phyloP scores from a whole-genome alignment of 306 rosid genomes.

The Corylus avellana region DNA sequence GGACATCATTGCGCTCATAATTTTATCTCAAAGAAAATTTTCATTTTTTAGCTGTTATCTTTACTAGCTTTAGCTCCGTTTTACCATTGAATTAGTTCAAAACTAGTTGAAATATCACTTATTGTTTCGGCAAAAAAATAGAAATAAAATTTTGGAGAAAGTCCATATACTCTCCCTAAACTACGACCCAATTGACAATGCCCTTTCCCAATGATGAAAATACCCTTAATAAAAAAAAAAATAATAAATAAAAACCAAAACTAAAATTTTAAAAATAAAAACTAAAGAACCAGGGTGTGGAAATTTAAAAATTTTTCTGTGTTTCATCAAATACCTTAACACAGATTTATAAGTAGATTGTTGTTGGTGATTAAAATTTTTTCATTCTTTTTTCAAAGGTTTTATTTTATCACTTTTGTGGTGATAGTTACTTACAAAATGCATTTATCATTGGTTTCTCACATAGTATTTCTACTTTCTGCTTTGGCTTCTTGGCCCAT shows the following conservation, averaged over 20 bases:
- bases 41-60: constrained; percentile 22
- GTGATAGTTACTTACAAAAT: neutral
- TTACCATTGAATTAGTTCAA: constrained; percentile 22
- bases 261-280: too few species aligned
- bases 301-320: too few species aligned
- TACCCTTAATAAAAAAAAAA: too few species aligned
- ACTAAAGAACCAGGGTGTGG: too few species aligned
- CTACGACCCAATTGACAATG: too few species aligned
- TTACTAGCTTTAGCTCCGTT: neutral
- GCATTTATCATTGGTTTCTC: neutral
- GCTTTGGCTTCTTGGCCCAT: neutral
- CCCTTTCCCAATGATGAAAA: too few species aligned
- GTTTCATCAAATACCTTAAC: neutral
- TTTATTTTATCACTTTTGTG: neutral
- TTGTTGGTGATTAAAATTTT: neutral
- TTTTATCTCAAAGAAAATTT: constrained; percentile 23
- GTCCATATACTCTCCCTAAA: too few species aligned
- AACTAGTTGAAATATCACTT: constrained; percentile 13
- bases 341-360: neutral
- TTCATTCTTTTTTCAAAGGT: neutral
- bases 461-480: neutral
- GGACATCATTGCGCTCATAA: constrained; percentile 43
- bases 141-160: constrained; percentile 7
- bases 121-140: constrained; percentile 22
- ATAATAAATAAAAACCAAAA: too few species aligned